phyloP scores from a whole-genome alignment of 2,329 filamentous ascomycete species.

The Exophiala sp. region DNA sequence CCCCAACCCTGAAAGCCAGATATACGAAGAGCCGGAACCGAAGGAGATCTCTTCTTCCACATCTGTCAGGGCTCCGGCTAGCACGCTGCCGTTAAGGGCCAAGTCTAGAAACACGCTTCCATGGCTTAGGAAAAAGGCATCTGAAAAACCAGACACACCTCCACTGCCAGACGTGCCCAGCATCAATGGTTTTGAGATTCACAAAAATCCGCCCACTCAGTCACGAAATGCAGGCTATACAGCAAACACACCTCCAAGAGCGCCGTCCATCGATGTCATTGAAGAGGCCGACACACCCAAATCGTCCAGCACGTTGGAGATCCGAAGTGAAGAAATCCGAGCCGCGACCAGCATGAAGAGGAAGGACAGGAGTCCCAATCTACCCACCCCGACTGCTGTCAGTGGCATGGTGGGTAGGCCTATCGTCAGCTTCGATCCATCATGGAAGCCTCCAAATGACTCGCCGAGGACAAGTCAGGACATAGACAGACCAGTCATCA shows the following conservation, averaged over 20 bases:
- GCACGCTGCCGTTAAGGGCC: slow-evolving; percentile 47
- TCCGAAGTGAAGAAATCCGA: slow-evolving; percentile 80
- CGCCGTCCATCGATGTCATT: slow-evolving; percentile 23
- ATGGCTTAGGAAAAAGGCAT: slow-evolving; percentile 36
- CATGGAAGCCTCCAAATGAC: slow-evolving; percentile 54
- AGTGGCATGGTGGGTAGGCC: slow-evolving; percentile 85
- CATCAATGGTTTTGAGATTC: slow-evolving; percentile 62
- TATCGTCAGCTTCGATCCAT: slow-evolving; percentile 91
- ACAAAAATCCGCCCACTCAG: slow-evolving; percentile 76
- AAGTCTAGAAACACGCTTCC: slow-evolving; percentile 60
- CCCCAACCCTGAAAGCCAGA: slow-evolving; percentile 55
- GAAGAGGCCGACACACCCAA: slow-evolving; percentile 40
- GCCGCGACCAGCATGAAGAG: slow-evolving; percentile 84
- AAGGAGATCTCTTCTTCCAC: slow-evolving; percentile 5
- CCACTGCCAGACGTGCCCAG: slow-evolving; percentile 39
- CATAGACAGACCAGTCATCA: slow-evolving; percentile 24
- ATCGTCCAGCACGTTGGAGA: slow-evolving; percentile 72
- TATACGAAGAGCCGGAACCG: slow-evolving; percentile 80
- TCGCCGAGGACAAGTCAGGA: slow-evolving; percentile 37
- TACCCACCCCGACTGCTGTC: slow-evolving; percentile 84
- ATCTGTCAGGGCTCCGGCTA: slow-evolving; percentile 21
- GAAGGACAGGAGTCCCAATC: slow-evolving; percentile 76
- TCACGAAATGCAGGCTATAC: slow-evolving; percentile 77
- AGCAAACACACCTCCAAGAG: slow-evolving; percentile 50
- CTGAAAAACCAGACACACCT: slow-evolving; percentile 34